Percentiles rank a stretch among this genome's conserved stretches.
Conservation (phyloP, 768 basidiomycete species). For the Rhizopogon rudus region DNA sequence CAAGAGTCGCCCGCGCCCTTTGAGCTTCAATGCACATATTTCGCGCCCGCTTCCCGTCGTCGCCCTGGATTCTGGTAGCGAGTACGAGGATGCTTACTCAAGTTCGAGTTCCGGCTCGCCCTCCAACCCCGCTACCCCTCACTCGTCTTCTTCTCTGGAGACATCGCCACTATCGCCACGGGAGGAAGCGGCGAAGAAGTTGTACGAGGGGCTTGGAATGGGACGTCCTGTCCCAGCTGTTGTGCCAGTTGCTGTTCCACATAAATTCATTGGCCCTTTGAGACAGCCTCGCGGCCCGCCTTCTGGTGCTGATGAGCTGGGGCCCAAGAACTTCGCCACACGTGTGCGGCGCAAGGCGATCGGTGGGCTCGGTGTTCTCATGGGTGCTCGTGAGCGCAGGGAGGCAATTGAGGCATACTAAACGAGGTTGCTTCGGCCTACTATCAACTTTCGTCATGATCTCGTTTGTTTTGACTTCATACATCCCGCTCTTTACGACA, state of each 20-base stretch:
- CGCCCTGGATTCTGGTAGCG: constrained; percentile 51
- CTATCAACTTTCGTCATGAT: constrained; percentile 6
- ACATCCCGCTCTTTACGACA: constrained; percentile 14
- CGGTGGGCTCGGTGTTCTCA: constrained; percentile 71
- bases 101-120: constrained; percentile 54
- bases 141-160: constrained; percentile 56
- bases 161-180: constrained; percentile 67
- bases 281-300: constrained; percentile 89
- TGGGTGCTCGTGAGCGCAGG: constrained; percentile 77
- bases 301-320: constrained; percentile 79
- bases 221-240: constrained; percentile 53
- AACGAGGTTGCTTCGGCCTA: constrained; percentile 16
- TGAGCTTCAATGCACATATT: constrained; percentile 52
- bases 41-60: constrained; percentile 44
- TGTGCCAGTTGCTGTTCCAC: constrained; percentile 19
- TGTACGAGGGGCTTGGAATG: constrained; percentile 86
- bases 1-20: constrained; percentile 59
- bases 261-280: constrained; percentile 45
- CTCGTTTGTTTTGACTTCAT: constrained; percentile 11
- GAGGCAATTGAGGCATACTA: constrained; percentile 70
- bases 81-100: constrained; percentile 52
- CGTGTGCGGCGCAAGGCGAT: constrained; percentile 83
- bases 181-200: constrained; percentile 82
- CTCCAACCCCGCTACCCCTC: constrained; percentile 76
- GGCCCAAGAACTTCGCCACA: constrained; percentile 85